Percentiles rank a stretch among this genome's conserved stretches.
phyloP scores from a whole-genome alignment of 306 rosid genomes.

The Prunus fruticosa region DNA sequence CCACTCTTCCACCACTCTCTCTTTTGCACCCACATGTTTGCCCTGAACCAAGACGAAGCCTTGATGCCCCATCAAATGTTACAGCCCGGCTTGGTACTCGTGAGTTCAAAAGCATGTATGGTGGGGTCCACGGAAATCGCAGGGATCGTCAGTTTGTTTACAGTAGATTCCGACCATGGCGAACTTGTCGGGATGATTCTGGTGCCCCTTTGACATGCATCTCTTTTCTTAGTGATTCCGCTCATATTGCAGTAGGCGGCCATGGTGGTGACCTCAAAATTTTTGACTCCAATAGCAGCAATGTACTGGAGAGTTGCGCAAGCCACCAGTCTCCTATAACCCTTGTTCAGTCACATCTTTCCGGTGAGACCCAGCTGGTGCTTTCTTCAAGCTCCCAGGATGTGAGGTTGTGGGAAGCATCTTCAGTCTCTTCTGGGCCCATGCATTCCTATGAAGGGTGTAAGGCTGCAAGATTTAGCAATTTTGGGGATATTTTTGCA shows the following conservation, averaged over 20 bases:
- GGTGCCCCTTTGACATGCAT: constrained; percentile 82
- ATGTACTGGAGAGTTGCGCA: constrained; percentile 69
- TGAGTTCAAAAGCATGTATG: constrained; percentile 67
- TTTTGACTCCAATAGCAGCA: constrained; percentile 72
- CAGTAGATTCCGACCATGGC: constrained; percentile 96
- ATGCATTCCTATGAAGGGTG: constrained; percentile 85
- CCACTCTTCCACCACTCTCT: constrained; percentile 97
- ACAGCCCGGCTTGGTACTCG: constrained; percentile 94
- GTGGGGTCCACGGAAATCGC: constrained; percentile 94
- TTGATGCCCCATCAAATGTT: constrained; percentile 89
- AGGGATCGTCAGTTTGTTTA: constrained; percentile 94
- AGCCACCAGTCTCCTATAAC: constrained; percentile 91
- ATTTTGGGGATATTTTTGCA: constrained; percentile 71
- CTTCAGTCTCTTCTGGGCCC: constrained; percentile 73
- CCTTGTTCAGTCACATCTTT: constrained; percentile 64
- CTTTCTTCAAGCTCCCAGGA: constrained; percentile 91
- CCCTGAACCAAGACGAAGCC: constrained; percentile 92
- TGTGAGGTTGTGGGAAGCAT: constrained; percentile 84
- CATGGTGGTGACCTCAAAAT: constrained; percentile 86
- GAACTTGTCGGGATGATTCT: constrained; percentile 89
- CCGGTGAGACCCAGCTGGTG: constrained; percentile 71
- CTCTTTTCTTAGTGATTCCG: constrained; percentile 79
- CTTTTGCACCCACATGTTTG: constrained; percentile 90
- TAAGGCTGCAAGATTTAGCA: constrained; percentile 92
- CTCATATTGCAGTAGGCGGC: constrained; percentile 85